These are phyloP conservation scores for Salix caprea DNA, from an alignment of 345 rosid genomes.

Conservation along the genomic window DNA sequence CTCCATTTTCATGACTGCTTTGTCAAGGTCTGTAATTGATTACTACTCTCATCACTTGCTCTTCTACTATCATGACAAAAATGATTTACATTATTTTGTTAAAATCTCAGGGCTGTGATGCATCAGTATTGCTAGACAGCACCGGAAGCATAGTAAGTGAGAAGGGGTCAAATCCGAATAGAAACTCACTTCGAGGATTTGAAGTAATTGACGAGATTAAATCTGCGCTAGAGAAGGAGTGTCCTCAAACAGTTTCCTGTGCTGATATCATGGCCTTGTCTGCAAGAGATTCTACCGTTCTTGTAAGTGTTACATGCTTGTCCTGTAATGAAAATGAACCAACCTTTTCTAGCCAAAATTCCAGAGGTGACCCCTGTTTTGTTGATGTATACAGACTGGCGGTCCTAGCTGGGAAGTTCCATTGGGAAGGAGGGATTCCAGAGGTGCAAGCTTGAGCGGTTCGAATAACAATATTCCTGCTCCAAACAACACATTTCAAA, in stretches of 20 bases:
- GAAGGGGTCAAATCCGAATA: slow-evolving; percentile 73
- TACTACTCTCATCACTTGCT: too few species aligned
- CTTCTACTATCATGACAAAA: too few species aligned
- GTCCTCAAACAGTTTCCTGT: slow-evolving; percentile 78
- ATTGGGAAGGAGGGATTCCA: slow-evolving; percentile 70
- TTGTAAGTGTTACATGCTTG: slow-evolving; percentile 39
- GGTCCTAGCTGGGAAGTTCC: slow-evolving; percentile 90
- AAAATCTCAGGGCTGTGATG: slow-evolving; percentile 77
- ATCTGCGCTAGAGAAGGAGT: slow-evolving; percentile 63
- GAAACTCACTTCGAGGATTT: slow-evolving; percentile 74
- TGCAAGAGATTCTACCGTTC: slow-evolving; percentile 89
- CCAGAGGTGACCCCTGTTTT: not conserved
- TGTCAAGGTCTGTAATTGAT: slow-evolving; percentile 20
- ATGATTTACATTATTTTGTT: too few species aligned
- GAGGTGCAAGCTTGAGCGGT: slow-evolving; percentile 31
- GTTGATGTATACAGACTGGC: slow-evolving; percentile 47
- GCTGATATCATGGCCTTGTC: slow-evolving; percentile 75
- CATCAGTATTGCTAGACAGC: slow-evolving; percentile 69
- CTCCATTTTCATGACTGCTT: slow-evolving; percentile 35
- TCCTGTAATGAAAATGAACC: not conserved
- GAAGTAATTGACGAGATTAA: slow-evolving; percentile 79
- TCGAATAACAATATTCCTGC: slow-evolving; percentile 35
- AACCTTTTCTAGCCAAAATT: not conserved
- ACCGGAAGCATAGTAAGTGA: slow-evolving; percentile 54
- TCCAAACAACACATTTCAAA: slow-evolving; percentile 33